Base-by-base conservation (phyloP, 179 eudicot genomes). In the Carnegiea gigantea region DNA sequence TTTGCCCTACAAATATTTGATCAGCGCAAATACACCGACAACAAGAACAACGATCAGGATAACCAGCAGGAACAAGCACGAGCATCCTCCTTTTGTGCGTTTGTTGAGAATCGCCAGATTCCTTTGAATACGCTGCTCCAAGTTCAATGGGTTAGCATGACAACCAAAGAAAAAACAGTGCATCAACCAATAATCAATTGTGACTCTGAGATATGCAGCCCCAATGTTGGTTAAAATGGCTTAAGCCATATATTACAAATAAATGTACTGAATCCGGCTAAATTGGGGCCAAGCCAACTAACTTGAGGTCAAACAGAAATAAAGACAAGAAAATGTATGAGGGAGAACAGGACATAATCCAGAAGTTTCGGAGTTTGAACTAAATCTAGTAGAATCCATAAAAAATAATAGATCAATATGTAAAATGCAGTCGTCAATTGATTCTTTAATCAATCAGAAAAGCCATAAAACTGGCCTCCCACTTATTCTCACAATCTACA, bases 41-140 rank as follows among this genome's bases (percentile, higher is more conserved):
- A 91, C 54, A 85, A 95, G 88, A 77, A 85, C 60, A 60, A 89
- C 92, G 38, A 92, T 92, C 83, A 91, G 87, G 73, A 89, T 30
- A 49, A 91, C 95, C 78, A 95, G 84, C 79, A 93, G 82, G 83
- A 88, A 82, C 84, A 91, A 64, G 88, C 92, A 88, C 67, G 93
- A 87, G 89, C 97, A 95, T 68, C 98, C 97, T 49, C 97, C 98
- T 85, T 90, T 95, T 51, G 98, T 90, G 67, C 93, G 90, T 82
- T 90, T 92, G 83, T 89, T 95, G 87, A 95, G 82, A 38, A 91
- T 80, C 51, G 93, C 98, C 85, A 95, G 85, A 82, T 79, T 90
- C 89, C 82, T 92, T 86, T 92, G 95, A 30, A 93, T 89, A 64
- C 98, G 92, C 98, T 95, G 97, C 87, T 80, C 46, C 81, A 88